Percentiles rank a stretch among this genome's conserved stretches.
Conservation (phyloP, 164 flowering plant species). For the Tetrastigma voinierianum region DNA sequence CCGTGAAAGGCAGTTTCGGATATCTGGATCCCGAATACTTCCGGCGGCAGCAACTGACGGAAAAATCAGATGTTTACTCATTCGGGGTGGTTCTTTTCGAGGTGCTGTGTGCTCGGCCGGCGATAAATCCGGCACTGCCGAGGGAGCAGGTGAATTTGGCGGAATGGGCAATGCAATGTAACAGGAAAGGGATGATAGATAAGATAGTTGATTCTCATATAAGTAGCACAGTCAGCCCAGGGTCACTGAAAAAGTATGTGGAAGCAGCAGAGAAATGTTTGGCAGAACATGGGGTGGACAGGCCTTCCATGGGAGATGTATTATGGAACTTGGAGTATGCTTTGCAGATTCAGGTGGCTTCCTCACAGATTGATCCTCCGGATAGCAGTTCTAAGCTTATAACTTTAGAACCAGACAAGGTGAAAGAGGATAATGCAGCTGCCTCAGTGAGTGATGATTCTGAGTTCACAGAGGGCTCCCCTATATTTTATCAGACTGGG, state of each 20-base stretch:
- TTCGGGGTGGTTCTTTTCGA: constrained; percentile 90
- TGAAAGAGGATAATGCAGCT: neutral
- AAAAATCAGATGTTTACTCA: constrained; percentile 91
- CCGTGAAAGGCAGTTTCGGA: constrained; percentile 95
- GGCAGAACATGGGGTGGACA: constrained; percentile 78
- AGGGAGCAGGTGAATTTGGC: constrained; percentile 89
- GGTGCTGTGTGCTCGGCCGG: constrained; percentile 78
- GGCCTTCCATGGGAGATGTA: constrained; percentile 93
- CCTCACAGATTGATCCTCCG: constrained; percentile 23
- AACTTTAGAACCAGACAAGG: constrained; percentile 17
- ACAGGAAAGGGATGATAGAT: constrained; percentile 57
- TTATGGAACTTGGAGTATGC: constrained; percentile 89
- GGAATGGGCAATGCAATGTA: constrained; percentile 81
- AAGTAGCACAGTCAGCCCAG: constrained; percentile 33
- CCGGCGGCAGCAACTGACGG: constrained; percentile 74
- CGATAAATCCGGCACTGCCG: constrained; percentile 65
- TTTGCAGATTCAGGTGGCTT: constrained; percentile 75
- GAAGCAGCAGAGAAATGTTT: constrained; percentile 91
- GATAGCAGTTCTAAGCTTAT: constrained; percentile 32
- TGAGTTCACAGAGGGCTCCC: constrained; percentile 28
- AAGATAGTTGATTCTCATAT: constrained; percentile 63
- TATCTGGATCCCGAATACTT: constrained; percentile 92
- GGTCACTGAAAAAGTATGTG: constrained; percentile 60
- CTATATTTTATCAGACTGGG: constrained; percentile 33
- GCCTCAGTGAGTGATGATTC: constrained; percentile 25